These are phyloP conservation scores for Aspergillus proliferans DNA, from an alignment of 2,329 filamentous ascomycete species.

Conservation along the genomic window DNA sequence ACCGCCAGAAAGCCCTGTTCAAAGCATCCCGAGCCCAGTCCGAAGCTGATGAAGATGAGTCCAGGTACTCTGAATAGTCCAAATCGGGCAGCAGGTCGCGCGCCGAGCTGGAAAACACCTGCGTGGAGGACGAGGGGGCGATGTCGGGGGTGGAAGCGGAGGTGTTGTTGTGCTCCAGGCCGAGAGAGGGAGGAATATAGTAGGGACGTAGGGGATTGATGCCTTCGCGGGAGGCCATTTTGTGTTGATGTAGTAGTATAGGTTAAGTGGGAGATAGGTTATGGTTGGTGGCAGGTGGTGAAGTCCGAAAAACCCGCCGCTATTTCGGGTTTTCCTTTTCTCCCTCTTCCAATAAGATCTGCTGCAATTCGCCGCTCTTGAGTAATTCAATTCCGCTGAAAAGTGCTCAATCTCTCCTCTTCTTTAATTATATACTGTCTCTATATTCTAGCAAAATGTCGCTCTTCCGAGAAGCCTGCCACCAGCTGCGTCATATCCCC, in stretches of 20 bases:
- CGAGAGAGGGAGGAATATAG: constrained; percentile 60
- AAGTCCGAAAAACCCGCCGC: constrained; percentile 18
- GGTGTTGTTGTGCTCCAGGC: constrained; percentile 45
- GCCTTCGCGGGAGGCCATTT: constrained; percentile 39
- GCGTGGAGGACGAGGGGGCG: constrained; percentile 37
- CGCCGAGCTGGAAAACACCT: constrained; percentile 57
- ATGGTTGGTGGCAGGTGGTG: too few species aligned
- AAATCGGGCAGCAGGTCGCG: constrained; percentile 84
- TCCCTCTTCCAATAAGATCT: background rate
- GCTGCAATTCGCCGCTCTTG: background rate
- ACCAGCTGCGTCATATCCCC: constrained; percentile 38
- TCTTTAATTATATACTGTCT: constrained; percentile 1
- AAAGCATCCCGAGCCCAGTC: constrained; percentile 70
- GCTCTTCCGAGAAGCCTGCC: constrained; percentile 28
- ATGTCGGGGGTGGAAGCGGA: constrained; percentile 25
- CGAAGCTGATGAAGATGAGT: constrained; percentile 66
- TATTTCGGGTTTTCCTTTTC: constrained; percentile 10
- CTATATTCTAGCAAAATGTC: constrained; percentile 18
- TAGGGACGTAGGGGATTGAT: constrained; percentile 57
- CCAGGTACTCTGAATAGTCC: constrained; percentile 85
- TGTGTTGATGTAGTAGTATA: background rate
- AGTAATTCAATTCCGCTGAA: too few species aligned
- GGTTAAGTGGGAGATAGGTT: background rate
- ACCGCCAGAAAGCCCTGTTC: constrained; percentile 86
- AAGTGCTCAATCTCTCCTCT: background rate